phyloP scores from a whole-genome alignment of 176 grass and related monocot genomes.

The Bolboschoenus planiculmis region DNA sequence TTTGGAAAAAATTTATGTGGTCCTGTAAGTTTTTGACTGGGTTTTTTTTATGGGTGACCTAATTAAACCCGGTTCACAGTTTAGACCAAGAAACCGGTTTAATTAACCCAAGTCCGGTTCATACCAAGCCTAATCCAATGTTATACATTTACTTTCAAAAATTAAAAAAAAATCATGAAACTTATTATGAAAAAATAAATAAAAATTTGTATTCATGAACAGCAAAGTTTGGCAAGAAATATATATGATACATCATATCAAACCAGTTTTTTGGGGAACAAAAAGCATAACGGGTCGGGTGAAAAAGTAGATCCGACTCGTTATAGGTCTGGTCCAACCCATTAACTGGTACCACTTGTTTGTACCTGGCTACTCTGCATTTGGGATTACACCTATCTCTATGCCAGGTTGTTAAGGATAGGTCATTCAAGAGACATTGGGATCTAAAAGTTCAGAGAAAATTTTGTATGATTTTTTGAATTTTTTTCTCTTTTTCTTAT shows the following conservation, averaged over 20 bases:
- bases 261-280: background rate
- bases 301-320: background rate
- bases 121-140: background rate
- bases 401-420: conserved; percentile 18
- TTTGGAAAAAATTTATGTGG: background rate
- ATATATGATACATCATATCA: background rate
- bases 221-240: background rate
- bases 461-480: background rate
- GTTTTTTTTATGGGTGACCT: background rate
- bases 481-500: background rate
- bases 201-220: background rate
- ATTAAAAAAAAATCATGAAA: background rate
- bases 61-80: background rate
- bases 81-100: background rate
- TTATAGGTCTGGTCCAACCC: background rate
- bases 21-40: background rate
- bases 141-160: background rate
- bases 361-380: background rate
- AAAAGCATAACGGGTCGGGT: background rate
- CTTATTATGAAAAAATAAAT: background rate
- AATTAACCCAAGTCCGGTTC: background rate
- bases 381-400: background rate
- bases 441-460: conserved; percentile 9
- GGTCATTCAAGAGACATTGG: conserved; percentile 25
- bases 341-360: background rate